Evolutionary conservation across 257 asterid genomes (phyloP), one percentile per base, ranked within the genome.

Genomic region (Handroanthus guayacan): DNA sequence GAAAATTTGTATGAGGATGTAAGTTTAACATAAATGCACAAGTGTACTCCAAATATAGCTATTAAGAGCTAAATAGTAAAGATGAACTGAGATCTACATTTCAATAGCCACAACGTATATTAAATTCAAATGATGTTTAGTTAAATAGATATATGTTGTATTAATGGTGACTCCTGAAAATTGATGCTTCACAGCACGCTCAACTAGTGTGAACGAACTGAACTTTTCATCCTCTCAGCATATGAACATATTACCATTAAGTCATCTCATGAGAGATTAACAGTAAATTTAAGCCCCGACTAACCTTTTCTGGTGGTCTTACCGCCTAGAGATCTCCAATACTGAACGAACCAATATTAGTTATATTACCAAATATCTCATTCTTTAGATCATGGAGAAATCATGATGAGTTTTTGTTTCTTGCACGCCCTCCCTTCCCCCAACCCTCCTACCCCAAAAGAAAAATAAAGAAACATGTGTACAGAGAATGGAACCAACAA

Each of bases 1-100:
- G 71, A 52, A 64, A 76, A 58, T 67, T 38, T 68, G 31, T n/a
- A 25, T 25, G 62, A 16, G 62, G 45, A 63, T 31, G 75, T 75
- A 36, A 51, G 75, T 67, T 57, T 66, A 50, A 57, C 13, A n/a
- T 43, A 65, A 66, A 66, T 51, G 37, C 54, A 76, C 37, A 58
- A 37, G 9, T 62, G 63, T 31, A 47, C 63, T 61, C 72, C 38
- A 72, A 58, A 44, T 18, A 66, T 66, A 39, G 66, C 47, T 11
- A 11, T 14, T 2, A 67, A 51, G 51, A 10, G 71, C 63, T 50
- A 67, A 71, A 54, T 37, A 37, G 20, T 52, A 69, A 51, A 25
- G 39, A 74, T 55, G 45, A 64, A 51, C 36, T 41, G 64, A 61
- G 17, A 44, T 45, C 43, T 18, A 70, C 65, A 51, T 39, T 54